Conservation (phyloP, 2,329 filamentous ascomycete genomes). For the Epichloe sp. region DNA sequence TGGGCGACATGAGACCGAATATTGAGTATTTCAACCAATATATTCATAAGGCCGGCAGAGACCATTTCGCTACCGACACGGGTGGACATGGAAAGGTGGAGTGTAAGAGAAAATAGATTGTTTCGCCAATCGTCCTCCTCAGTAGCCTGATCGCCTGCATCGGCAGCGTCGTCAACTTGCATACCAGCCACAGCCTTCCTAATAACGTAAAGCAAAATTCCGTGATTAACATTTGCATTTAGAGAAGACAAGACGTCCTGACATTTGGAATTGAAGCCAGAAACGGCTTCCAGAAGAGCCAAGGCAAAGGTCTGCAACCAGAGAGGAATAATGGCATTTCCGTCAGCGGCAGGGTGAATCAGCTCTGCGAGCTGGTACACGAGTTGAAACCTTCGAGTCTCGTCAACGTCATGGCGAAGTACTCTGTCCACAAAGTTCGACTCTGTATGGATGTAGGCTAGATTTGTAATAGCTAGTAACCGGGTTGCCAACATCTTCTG, state of each 20-base stretch:
- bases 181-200: slow-evolving; percentile 82
- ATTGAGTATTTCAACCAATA: slow-evolving; percentile 78
- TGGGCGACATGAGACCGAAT: slow-evolving; percentile 72
- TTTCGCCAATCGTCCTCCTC: slow-evolving; percentile 80
- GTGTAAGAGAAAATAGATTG: slow-evolving; percentile 74
- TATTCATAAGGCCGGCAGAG: slow-evolving; percentile 75
- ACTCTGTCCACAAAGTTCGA: slow-evolving; percentile 74
- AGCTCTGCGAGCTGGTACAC: slow-evolving; percentile 87
- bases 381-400: slow-evolving; percentile 77
- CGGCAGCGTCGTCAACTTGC: slow-evolving; percentile 38
- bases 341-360: slow-evolving; percentile 68
- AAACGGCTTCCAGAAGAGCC: slow-evolving; percentile 71
- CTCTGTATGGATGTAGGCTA: slow-evolving; percentile 82
- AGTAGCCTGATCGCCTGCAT: slow-evolving; percentile 47
- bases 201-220: slow-evolving; percentile 83
- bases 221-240: slow-evolving; percentile 91
- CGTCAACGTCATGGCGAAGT: slow-evolving; percentile 75
- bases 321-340: slow-evolving; percentile 53
- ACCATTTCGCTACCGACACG: slow-evolving; percentile 75
- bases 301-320: slow-evolving; percentile 74
- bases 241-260: slow-evolving; percentile 80
- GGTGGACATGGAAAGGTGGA: slow-evolving; percentile 62
- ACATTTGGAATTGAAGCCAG: slow-evolving; percentile 62
- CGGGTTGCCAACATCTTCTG: slow-evolving; percentile 70
- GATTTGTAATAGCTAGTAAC: slow-evolving; percentile 75